Percentiles rank a stretch among this genome's conserved stretches.
Conservation (phyloP, 768 basidiomycete species). For the Boletus rex-veris region DNA sequence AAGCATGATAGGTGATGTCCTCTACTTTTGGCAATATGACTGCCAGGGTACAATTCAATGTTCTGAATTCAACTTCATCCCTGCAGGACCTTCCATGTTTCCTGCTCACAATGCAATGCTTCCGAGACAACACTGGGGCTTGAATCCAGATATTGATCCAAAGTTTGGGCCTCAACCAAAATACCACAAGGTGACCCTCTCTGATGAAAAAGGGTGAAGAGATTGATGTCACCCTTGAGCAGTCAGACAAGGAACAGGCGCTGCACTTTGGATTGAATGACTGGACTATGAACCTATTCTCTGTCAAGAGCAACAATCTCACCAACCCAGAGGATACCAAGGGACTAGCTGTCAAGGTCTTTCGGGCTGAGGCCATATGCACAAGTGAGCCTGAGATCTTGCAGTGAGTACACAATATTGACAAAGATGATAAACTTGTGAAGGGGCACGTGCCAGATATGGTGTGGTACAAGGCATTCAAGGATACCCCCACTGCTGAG, state of each 20-base stretch:
- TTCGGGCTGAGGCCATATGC: neutral
- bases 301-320: too few species aligned
- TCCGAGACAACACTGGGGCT: constrained; percentile 6
- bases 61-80: constrained; percentile 8
- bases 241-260: neutral
- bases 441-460: too few species aligned
- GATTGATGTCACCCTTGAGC: neutral
- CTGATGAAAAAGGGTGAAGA: neutral
- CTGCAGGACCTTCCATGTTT: constrained; percentile 12
- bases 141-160: neutral
- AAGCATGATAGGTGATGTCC: neutral
- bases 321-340: neutral
- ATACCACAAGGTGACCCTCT: neutral
- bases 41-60: constrained; percentile 1
- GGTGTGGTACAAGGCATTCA: too few species aligned
- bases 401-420: constrained; percentile 3
- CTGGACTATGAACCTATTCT: constrained; percentile 4
- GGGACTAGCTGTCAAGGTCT: too few species aligned
- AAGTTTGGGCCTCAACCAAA: neutral
- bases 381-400: constrained; percentile 3
- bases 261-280: constrained; percentile 5
- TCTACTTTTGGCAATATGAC: neutral
- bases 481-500: too few species aligned
- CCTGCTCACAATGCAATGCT: constrained; percentile 7
- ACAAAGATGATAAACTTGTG: too few species aligned